Percentiles rank a stretch among this genome's conserved stretches.
These are phyloP conservation scores for Cyphellophora attinorum DNA, from an alignment of 2,329 filamentous ascomycete species.

Conservation along the genomic window DNA sequence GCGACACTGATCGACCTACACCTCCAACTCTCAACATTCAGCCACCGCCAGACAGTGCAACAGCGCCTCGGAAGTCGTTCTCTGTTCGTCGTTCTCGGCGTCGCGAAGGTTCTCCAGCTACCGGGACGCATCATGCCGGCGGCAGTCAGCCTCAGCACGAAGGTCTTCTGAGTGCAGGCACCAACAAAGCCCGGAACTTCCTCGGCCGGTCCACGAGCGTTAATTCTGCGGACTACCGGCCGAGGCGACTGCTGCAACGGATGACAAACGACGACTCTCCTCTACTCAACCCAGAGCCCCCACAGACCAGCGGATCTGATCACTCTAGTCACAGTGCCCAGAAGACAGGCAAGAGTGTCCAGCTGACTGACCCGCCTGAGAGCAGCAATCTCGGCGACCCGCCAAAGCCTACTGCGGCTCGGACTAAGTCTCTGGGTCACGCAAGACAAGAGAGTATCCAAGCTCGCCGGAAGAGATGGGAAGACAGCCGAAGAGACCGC, in stretches of 20 bases:
- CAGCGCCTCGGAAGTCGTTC: conserved; percentile 73
- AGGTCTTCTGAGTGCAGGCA: conserved; percentile 61
- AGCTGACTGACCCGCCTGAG: conserved; percentile 41
- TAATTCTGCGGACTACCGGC: conserved; percentile 72
- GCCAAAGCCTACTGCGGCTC: conserved; percentile 51
- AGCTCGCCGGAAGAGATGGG: conserved; percentile 64
- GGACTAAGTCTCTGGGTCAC: conserved; percentile 82
- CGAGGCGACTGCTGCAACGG: conserved; percentile 48
- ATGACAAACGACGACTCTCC: conserved; percentile 44
- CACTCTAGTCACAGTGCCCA: conserved; percentile 49
- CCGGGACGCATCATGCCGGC: conserved; percentile 49
- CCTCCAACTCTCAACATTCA: conserved; percentile 75
- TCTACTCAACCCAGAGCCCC: conserved; percentile 51
- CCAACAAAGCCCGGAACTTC: conserved; percentile 48
- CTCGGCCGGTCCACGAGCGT: conserved; percentile 85
- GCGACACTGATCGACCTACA: conserved; percentile 49
- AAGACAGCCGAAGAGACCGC: conserved; percentile 45
- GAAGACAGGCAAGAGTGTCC: conserved; percentile 25
- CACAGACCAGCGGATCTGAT: conserved; percentile 70
- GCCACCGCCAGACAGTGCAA: conserved; percentile 55
- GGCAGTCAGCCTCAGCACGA: conserved; percentile 61
- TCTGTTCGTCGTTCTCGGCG: conserved; percentile 61
- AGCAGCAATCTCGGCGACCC: conserved; percentile 36
- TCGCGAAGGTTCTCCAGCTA: conserved; percentile 41
- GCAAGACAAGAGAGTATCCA: conserved; percentile 87